phyloP scores from a whole-genome alignment of 176 grass and related monocot species.

The Pontederia paniculata region DNA sequence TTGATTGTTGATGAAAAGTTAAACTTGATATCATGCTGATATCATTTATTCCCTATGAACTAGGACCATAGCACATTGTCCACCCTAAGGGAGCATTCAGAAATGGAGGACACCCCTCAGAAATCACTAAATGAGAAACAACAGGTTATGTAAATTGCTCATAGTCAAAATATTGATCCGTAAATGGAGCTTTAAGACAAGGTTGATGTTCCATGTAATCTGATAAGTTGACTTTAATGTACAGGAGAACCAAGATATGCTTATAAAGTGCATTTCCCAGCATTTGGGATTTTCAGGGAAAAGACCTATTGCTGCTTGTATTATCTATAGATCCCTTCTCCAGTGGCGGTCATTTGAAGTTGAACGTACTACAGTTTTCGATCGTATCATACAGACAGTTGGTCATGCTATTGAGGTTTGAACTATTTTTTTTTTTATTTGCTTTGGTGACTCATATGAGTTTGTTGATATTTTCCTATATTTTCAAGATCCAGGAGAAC shows the following conservation, averaged over 20 bases:
- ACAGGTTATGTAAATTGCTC: conserved; percentile 34
- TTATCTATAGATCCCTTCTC: conserved; percentile 98
- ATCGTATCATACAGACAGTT: conserved; percentile 98
- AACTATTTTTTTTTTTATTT: conserved; percentile 2
- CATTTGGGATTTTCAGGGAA: conserved; percentile 82
- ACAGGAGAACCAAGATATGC: conserved; percentile 95
- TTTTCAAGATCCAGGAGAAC: conserved; percentile 82
- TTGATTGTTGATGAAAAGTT: neutral
- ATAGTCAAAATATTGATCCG: neutral
- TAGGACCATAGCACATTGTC: conserved; percentile 50
- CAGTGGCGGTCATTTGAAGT: conserved; percentile 99
- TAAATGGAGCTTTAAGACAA: too few relatives aligned
- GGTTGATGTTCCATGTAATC: too few relatives aligned
- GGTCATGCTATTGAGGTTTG: conserved; percentile 96
- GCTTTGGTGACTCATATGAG: neutral
- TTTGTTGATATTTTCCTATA: conserved; percentile 15
- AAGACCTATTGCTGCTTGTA: conserved; percentile 79
- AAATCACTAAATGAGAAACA: conserved; percentile 97
- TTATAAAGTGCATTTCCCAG: conserved; percentile 88
- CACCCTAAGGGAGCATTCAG: conserved; percentile 59
- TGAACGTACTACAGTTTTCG: conserved; percentile 94
- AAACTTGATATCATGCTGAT: neutral
- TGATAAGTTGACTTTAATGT: neutral
- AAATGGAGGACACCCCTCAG: conserved; percentile 85
- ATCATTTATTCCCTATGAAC: neutral